Evolutionary conservation across 208 protist genomes (phyloP).

Genomic region (Acanthamoeba lenticulata): DNA sequence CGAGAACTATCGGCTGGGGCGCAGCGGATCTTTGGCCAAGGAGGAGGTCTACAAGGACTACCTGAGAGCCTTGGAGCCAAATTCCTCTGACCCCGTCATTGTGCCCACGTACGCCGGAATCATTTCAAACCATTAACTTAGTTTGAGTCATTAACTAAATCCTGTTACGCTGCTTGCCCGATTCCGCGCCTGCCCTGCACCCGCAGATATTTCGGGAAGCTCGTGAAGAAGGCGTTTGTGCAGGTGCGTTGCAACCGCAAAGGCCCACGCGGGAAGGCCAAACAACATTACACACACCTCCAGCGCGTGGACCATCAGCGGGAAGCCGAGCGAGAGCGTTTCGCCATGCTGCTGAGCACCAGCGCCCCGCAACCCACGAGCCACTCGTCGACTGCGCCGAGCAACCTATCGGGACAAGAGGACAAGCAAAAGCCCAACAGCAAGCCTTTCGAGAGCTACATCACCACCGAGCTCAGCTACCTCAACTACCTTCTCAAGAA

Average conservation of each 20-base stretch:
- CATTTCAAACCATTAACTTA: background rate
- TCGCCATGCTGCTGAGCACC: background rate
- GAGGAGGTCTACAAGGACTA: background rate
- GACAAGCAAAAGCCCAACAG: too few species aligned
- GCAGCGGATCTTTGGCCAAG: background rate
- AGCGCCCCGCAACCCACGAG: background rate
- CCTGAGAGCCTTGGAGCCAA: background rate
- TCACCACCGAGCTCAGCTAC: background rate
- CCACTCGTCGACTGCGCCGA: background rate
- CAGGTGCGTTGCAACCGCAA: background rate
- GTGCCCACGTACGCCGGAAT: background rate
- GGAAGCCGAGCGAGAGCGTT: background rate
- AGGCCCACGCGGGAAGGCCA: background rate
- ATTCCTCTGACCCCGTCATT: background rate
- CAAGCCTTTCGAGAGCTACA: background rate
- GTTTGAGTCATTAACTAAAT: background rate
- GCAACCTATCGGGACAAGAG: background rate
- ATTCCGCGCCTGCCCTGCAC: background rate
- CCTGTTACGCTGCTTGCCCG: too few species aligned
- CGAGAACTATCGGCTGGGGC: background rate
- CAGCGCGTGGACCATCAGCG: conserved; percentile 16
- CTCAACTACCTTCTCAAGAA: background rate
- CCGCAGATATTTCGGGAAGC: background rate
- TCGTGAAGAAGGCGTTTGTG: background rate
- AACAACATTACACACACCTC: background rate